A percentile compares a stretch with the other conserved stretches of the same genome.
phyloP scores from a whole-genome alignment of 208 protist species.

The Naegleria gruberi region DNA sequence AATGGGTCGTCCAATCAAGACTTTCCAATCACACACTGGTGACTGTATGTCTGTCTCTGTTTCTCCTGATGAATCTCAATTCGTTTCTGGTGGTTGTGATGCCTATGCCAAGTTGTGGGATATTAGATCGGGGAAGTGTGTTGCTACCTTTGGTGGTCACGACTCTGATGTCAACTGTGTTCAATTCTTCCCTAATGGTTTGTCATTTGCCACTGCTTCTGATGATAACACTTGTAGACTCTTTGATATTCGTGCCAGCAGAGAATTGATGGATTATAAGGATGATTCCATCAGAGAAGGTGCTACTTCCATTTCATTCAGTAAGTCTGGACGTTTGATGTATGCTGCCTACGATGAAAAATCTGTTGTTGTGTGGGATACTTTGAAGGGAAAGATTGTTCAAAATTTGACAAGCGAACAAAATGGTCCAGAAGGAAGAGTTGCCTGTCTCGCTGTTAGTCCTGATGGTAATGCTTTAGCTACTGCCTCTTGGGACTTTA shows the following conservation, averaged over 20 bases:
- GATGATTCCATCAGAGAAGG: slow-evolving; percentile 61
- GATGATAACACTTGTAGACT: slow-evolving; percentile 67
- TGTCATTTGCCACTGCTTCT: slow-evolving; percentile 63
- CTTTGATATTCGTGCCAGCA: slow-evolving; percentile 71
- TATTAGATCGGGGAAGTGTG: slow-evolving; percentile 50
- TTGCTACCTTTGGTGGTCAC: slow-evolving; percentile 69
- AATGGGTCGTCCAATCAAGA: slow-evolving; percentile 31
- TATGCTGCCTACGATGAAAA: slow-evolving; percentile 77
- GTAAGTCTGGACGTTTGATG: slow-evolving; percentile 37
- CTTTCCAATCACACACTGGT: slow-evolving; percentile 60
- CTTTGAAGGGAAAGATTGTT: slow-evolving; percentile 52
- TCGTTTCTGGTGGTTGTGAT: slow-evolving; percentile 71
- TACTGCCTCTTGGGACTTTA: slow-evolving; percentile 70
- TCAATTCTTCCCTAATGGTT: slow-evolving; percentile 58
- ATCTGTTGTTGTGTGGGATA: slow-evolving; percentile 72
- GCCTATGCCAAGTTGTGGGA: slow-evolving; percentile 67
- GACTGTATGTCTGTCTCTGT: slow-evolving; percentile 58
- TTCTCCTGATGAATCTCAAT: slow-evolving; percentile 44
- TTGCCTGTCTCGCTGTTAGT: slow-evolving; percentile 57
- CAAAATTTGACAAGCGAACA: slow-evolving; percentile 40
- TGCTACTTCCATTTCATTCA: slow-evolving; percentile 64
- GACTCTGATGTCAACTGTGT: slow-evolving; percentile 75
- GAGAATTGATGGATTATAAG: slow-evolving; percentile 59
- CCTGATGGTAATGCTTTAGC: slow-evolving; percentile 66
- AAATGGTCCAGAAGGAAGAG: slow-evolving; percentile 67